Evolutionary conservation across 2,329 filamentous ascomycete genomes (phyloP).

Genomic region (Alternaria incomplexa): DNA sequence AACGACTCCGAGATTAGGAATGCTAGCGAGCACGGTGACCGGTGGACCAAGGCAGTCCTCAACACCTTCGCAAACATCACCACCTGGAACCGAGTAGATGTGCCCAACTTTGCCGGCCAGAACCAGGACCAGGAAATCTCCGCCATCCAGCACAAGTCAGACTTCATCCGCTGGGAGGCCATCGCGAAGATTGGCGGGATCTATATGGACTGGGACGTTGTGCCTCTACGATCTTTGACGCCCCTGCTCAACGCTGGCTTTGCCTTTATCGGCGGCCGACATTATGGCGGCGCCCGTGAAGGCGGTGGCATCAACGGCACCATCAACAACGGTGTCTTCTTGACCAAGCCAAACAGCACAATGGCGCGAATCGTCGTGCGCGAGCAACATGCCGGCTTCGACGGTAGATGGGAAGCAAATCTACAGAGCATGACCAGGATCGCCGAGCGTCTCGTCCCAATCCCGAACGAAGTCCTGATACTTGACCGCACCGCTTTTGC

Average conservation of each 20-base stretch:
- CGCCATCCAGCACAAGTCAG: background rate
- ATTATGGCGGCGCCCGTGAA: slow-evolving; percentile 33
- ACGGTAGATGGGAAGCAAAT: slow-evolving; percentile 21
- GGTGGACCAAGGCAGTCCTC: slow-evolving; percentile 25
- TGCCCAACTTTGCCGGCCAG: background rate
- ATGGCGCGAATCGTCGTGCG: slow-evolving; percentile 23
- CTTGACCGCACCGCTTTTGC: background rate
- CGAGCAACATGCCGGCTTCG: slow-evolving; percentile 24
- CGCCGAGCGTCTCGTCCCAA: background rate
- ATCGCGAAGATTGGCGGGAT: background rate
- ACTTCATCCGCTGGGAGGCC: background rate
- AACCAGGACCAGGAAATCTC: background rate
- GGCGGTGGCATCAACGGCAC: slow-evolving; percentile 17
- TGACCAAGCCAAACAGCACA: slow-evolving; percentile 21
- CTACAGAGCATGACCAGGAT: slow-evolving; percentile 18
- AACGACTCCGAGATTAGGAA: slow-evolving; percentile 5
- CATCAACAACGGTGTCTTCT: slow-evolving; percentile 27
- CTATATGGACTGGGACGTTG: background rate
- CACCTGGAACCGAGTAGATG: background rate
- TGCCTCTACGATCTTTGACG: background rate
- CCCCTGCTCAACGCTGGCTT: background rate
- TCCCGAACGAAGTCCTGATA: background rate
- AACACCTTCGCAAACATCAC: background rate
- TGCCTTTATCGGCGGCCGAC: background rate
- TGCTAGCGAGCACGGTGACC: slow-evolving; percentile 12